Conservation (phyloP, 1,284 basidiomycete genomes). For the Xerocomus alliaceus region DNA sequence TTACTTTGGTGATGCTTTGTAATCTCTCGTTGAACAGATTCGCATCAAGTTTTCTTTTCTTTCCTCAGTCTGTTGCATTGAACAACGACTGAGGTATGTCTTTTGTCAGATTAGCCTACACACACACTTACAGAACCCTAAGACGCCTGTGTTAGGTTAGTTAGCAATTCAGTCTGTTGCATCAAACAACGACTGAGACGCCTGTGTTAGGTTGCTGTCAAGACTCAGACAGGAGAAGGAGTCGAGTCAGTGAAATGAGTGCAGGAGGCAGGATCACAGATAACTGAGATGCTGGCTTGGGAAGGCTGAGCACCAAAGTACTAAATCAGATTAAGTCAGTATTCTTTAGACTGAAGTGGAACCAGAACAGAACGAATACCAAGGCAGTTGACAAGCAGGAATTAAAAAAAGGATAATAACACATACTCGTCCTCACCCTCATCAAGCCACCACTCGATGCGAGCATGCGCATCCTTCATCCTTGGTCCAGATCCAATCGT, state of each 20-base stretch:
- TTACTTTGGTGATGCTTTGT: no score
- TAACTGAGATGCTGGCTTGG: slow-evolving; percentile 34
- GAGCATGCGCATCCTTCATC: slow-evolving; percentile 46
- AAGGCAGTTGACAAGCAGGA: neutral
- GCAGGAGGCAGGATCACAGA: slow-evolving; percentile 60
- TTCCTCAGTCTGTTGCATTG: no score
- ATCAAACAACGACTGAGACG: no score
- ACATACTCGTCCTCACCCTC: slow-evolving; percentile 90
- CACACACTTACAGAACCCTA: no score
- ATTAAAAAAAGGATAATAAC: slow-evolving; percentile 22
- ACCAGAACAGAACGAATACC: neutral
- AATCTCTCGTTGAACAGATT: no score
- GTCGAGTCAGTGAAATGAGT: slow-evolving; percentile 73
- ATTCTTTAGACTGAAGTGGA: neutral
- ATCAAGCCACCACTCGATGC: slow-evolving; percentile 92
- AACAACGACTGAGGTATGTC: no score
- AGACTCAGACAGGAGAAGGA: slow-evolving; percentile 67
- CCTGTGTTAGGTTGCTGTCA: no score
- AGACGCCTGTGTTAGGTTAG: no score
- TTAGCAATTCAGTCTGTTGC: no score
- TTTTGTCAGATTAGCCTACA: no score
- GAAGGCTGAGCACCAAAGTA: slow-evolving; percentile 24
- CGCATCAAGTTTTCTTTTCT: no score
- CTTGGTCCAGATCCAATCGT: slow-evolving; percentile 23
- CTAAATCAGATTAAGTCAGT: slow-evolving; percentile 22